Percentiles rank a stretch among this genome's conserved stretches.
These are phyloP conservation scores for Babesia ovata DNA, from an alignment of 169 alveolate species.

Conservation along the genomic window DNA sequence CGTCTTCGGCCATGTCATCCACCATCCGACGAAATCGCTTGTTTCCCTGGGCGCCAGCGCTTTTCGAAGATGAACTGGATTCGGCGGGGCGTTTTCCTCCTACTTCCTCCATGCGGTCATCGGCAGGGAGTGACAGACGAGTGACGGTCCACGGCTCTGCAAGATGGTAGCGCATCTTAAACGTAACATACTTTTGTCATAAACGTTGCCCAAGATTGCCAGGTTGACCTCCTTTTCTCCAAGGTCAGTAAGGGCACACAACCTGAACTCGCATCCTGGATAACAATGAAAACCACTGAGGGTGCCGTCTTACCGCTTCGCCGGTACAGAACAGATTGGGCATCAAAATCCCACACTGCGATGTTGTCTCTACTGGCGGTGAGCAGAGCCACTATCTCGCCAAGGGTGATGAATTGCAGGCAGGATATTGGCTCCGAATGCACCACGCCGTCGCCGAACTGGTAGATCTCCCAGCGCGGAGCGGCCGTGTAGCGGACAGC, in stretches of 20 bases:
- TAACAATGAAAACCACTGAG: not conserved
- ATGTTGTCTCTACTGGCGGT: constrained; percentile 37
- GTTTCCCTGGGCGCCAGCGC: not conserved
- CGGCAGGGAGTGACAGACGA: constrained; percentile 21
- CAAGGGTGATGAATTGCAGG: constrained; percentile 19
- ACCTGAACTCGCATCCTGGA: constrained; percentile 21
- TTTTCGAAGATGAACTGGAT: not conserved
- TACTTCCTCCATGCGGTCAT: constrained; percentile 35
- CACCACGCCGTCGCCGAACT: constrained; percentile 20
- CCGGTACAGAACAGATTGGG: constrained; percentile 26
- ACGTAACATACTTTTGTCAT: not conserved
- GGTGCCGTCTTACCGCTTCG: not conserved
- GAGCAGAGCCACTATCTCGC: constrained; percentile 32
- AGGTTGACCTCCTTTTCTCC: constrained; percentile 21
- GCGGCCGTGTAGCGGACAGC: constrained; percentile 44
- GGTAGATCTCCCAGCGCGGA: constrained; percentile 50
- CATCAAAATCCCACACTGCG: constrained; percentile 52
- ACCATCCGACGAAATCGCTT: constrained; percentile 18
- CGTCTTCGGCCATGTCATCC: constrained; percentile 39
- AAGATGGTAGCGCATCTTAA: no score
- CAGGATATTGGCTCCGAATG: constrained; percentile 16
- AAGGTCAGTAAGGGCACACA: constrained; percentile 11
- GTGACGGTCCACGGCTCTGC: constrained; percentile 15
- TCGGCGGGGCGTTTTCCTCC: constrained; percentile 7
- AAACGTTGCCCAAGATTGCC: constrained; percentile 6